Evolutionary conservation across 75 land plant species (phyloP), one percentile per base, ranked within the genome.

Genomic region (Sequoia sempervirens): DNA sequence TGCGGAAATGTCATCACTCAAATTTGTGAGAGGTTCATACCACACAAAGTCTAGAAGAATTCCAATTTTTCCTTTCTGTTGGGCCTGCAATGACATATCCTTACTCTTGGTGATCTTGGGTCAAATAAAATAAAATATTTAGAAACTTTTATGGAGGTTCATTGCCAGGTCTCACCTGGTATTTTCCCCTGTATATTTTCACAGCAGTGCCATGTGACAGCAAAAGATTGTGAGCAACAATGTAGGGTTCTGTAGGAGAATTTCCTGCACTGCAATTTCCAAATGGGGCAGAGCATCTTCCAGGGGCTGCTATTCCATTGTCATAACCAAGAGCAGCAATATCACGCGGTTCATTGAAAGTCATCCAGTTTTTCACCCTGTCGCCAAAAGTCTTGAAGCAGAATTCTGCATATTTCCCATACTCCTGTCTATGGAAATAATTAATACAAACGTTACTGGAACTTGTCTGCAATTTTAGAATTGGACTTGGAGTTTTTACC

Each of bases 321-420:
- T 80, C 83, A 83, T 89, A 92, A 11, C 87, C 90, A 20, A 76
- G 36, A 2, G 45, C 30, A 30, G 81, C 79, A 30, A 87, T 46
- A 5, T 82, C 50, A 2, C 87, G 83, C 5, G 92, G 88, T 79
- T 92, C 93, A 72, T 90, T 92, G 20, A 92, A 75, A 14, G 95
- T 93, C 38, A 75, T 64, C 95, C 95, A 93, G 66, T 89, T 41
- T 85, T 93, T 93, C 76, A 93, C 93, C 23, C 92, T 82, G 81
- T 92, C 92, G 0, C 95, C 93, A 85, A 92, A 94, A 18, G 79
- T 81, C 50, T 82, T 83, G 83, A 89, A 92, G 84, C 95, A 94
- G 13, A 84, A 66, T 58, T 90, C 92, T 38, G 92, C 93, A 84
- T 81, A 93, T 37, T 85, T 69, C n/a, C 73, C 81, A 83, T 83